A percentile compares a stretch with the other conserved stretches of the same genome.
These are phyloP conservation scores for Trichoderma sp. DNA, from an alignment of 2,329 filamentous ascomycete species.

Conservation along the genomic window DNA sequence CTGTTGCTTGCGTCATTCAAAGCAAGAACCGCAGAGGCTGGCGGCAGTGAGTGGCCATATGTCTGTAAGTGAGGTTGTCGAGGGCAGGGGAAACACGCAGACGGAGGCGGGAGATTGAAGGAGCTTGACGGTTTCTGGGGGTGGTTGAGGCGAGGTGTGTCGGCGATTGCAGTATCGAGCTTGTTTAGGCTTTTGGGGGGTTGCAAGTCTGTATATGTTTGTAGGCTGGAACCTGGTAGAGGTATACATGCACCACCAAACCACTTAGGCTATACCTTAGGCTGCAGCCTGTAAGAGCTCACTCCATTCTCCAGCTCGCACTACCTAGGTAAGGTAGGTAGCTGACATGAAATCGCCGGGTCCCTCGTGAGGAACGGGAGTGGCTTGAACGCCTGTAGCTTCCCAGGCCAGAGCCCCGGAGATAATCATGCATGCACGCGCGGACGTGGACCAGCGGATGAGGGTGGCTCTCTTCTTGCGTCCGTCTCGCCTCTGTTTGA, in stretches of 20 bases:
- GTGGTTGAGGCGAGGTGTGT: background rate
- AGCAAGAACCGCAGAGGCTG: background rate
- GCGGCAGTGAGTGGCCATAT: background rate
- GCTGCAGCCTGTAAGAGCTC: constrained; percentile 6
- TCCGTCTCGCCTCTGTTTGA: background rate
- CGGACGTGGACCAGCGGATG: background rate
- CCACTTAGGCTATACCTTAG: background rate
- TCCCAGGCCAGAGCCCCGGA: background rate
- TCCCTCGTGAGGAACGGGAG: background rate
- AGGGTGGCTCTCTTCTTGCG: background rate
- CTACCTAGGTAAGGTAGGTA: background rate
- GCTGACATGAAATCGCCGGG: too few species aligned
- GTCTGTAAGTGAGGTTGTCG: background rate
- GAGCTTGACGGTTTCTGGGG: background rate
- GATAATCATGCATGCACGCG: background rate
- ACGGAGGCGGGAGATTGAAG: background rate
- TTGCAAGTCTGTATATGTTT: background rate
- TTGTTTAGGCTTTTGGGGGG: constrained; percentile 1
- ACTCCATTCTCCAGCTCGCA: background rate
- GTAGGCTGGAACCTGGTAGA: background rate
- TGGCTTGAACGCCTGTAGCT: background rate
- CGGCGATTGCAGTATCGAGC: constrained; percentile 1
- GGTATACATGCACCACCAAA: too few species aligned
- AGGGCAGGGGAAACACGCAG: background rate
- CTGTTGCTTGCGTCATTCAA: constrained; percentile 11